Base-by-base conservation (phyloP, 345 rosid species). In the Hibiscus tridactylites region DNA sequence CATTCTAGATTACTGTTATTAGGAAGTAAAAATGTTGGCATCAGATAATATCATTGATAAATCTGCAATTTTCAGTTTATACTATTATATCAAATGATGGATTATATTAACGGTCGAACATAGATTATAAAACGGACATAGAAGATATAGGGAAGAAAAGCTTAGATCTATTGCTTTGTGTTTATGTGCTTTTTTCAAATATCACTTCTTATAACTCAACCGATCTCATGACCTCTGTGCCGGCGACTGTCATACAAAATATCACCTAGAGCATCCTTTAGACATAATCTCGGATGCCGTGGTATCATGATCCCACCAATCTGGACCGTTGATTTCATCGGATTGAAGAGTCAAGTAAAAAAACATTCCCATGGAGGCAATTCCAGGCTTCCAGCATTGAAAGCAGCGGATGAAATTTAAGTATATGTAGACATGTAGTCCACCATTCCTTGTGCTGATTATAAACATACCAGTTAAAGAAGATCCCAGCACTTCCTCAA, bases 341-440 rank as follows among this genome's bases (percentile, higher is more conserved):
- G 80, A 76, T 65, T 93, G 98, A 21, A 93, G 81, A 12, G 84
- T 33, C 19, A 90, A 83, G 76, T 73, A 93, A 37, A 93, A 78
- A 66, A 90, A 2, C 16, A 89, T 71, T 16, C 79, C 93, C 93
- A 90, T 84, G 71, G 86, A 82, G 0, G 95, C 91, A 16, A 92
- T 70, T 9, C 98, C 97, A 11, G 97, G 96, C 82, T 88, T 97
- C 65, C 97, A 11, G 97, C 97, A 82, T 88, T 97, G 62, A 93
- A 56, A 46, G 86, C 96, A 8, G 97, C 97, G 1, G 96, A 90
- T 56, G 88, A 78, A 59, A 88, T 84, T 65, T 92, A 90, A 68
- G 75, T 92, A 66, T 90, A 84, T 58, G 85, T 78, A 4, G 88
- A 66, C 88, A 84, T 58, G 85, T 78, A 4, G 88, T 91, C 97